Conservation (phyloP, 2,329 filamentous ascomycete genomes). For the Colletotrichum sp. region DNA sequence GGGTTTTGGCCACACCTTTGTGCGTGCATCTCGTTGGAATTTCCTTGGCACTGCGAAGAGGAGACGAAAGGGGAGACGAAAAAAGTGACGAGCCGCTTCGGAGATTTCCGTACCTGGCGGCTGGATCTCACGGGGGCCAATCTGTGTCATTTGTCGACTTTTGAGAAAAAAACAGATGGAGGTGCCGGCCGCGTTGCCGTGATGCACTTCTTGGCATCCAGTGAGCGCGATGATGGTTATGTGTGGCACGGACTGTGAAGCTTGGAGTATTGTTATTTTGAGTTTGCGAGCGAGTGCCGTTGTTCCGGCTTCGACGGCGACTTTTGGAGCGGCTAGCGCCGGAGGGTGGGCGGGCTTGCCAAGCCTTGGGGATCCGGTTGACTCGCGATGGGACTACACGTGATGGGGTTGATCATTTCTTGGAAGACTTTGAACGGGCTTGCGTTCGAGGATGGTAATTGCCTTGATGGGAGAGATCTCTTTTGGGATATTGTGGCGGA, state of each 20-base stretch:
- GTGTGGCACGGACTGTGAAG: not conserved
- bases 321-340: not conserved
- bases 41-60: not conserved
- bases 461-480: not conserved
- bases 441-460: not conserved
- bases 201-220: not conserved
- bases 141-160: not conserved
- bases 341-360: not conserved
- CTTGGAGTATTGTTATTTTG: not conserved
- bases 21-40: too few species aligned
- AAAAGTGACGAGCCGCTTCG: not conserved
- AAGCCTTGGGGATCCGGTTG: not conserved
- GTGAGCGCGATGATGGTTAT: rapidly evolving
- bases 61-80: not conserved
- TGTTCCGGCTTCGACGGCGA: not conserved
- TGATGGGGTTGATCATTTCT: not conserved
- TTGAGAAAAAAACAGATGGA: not conserved
- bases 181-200: not conserved
- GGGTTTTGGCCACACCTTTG: not conserved
- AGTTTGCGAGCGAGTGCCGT: not conserved
- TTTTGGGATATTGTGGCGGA: not conserved
- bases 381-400: not conserved
- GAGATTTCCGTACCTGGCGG: conserved; percentile 1
- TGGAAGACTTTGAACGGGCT: not conserved
- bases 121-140: not conserved